Base-by-base conservation (phyloP, 352 stramenopile species). In the Globisporangium okanoganense region DNA sequence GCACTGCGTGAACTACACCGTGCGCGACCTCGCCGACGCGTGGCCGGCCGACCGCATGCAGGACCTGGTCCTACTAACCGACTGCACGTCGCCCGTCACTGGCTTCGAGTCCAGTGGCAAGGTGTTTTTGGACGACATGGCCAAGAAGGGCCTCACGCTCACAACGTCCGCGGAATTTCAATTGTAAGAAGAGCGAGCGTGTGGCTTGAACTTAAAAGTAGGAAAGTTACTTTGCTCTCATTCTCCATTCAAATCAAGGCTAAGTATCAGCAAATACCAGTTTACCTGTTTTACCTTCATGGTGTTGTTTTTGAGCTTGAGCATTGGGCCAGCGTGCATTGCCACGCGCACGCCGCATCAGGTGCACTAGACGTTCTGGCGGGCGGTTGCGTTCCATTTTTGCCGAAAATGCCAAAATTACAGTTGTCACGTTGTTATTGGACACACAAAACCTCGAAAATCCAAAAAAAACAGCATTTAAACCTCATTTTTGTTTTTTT, bases 1-100 rank as follows among this genome's bases (percentile, higher is more conserved):
- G 41, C 97, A 99, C 72, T 99, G 96, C 75, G 95, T 99, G 31
- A 99, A 99, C 71, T 98, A 98, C 76, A 98, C 96, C 0, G 72
- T 97, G 9, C 78, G 95, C 18, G 95, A 98, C 64, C 81, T 99
- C 41, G 76, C 97, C 0, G 70, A 82, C 22, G 66, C 85, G 25
- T 98, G 89, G 91, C 82, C 90, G 1, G 71, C 70, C 27, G 73
- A 91, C 9, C 73, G 92, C n/a, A 56, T 74, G 13, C 45, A 65
- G 7, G 75, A 94, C 66, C 60, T 96, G 38, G 71, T 94, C n/a
- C 62, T 96, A 27, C 57, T 96, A 35, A 87, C 79, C 5, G 85
- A 94, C 63, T 94, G 85, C 63, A 47, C 76, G 44, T 94, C 85
- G 18, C 65, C 81, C 43, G 85, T 94, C 27, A 69, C 81, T 1